Base-by-base conservation (phyloP, 225 moss, liverwort and hornwort genomes). In the Lunularia cruciata region DNA sequence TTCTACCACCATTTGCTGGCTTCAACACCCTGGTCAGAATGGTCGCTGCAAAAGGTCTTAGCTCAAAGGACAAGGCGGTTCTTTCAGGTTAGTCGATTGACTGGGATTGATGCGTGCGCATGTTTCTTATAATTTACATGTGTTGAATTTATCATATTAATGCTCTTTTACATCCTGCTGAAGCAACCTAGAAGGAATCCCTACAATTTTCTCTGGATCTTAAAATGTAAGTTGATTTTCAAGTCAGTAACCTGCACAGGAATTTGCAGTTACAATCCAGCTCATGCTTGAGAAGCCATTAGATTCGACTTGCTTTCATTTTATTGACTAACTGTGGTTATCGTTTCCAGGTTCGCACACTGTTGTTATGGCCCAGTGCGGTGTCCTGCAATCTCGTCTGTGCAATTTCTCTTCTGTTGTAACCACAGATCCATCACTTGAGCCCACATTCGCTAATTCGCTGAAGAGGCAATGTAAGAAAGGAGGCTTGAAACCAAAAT, bases 271-370 rank as follows among this genome's bases (percentile, higher is more conserved):
- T n/a, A n/a, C n/a, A n/a, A n/a, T n/a, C n/a, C n/a, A n/a, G n/a
- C n/a, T n/a, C n/a, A n/a, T n/a, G n/a, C n/a, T n/a, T n/a, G n/a
- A n/a, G n/a, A n/a, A n/a, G n/a, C n/a, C n/a, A n/a, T n/a, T n/a
- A n/a, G n/a, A n/a, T n/a, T n/a, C n/a, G n/a, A n/a, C n/a, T n/a
- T n/a, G n/a, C n/a, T n/a, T n/a, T n/a, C n/a, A n/a, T n/a, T n/a
- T n/a, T n/a, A n/a, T n/a, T n/a, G n/a, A n/a, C n/a, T n/a, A n/a
- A n/a, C n/a, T n/a, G n/a, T n/a, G n/a, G n/a, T n/a, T n/a, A n/a
- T n/a, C n/a, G n/a, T n/a, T n/a, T n/a, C n/a, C 68, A 78, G 78
- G 73, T 9, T 80, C 78, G 14, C 83, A 86, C 62, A 81, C 80
- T 0, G 70, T 83, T 6, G 83, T 83, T 0, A 58, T 75, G 64